These are phyloP conservation scores for Clonostachys rhizophaga DNA, from an alignment of 2,329 filamentous ascomycete species.

Conservation along the genomic window DNA sequence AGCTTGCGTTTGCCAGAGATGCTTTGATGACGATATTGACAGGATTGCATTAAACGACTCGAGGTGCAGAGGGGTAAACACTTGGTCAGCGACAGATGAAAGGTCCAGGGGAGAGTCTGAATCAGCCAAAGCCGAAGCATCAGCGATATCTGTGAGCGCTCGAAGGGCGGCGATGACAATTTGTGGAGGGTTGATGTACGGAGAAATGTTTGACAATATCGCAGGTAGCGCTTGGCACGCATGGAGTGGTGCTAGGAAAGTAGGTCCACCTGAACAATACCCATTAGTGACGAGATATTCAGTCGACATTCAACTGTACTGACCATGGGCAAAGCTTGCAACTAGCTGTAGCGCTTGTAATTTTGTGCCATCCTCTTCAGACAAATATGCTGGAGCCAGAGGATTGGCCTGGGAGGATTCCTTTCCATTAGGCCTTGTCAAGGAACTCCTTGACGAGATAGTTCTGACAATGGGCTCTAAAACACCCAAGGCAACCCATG, in stretches of 20 bases:
- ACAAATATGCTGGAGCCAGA: slow-evolving; percentile 20
- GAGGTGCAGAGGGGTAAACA: slow-evolving; percentile 62
- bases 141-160: slow-evolving; percentile 66
- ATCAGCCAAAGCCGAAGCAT: slow-evolving; percentile 55
- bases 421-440: slow-evolving; percentile 29
- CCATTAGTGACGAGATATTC: neutral
- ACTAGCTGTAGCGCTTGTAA: slow-evolving; percentile 83
- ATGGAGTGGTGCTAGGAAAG: slow-evolving; percentile 72
- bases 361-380: slow-evolving; percentile 62
- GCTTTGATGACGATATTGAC: slow-evolving; percentile 45
- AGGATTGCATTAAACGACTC: slow-evolving; percentile 63
- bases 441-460: slow-evolving; percentile 27
- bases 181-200: slow-evolving; percentile 56
- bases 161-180: slow-evolving; percentile 71
- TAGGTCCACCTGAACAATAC: slow-evolving; percentile 60
- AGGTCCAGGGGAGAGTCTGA: slow-evolving; percentile 41
- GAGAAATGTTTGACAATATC: slow-evolving; percentile 68
- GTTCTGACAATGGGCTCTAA: slow-evolving; percentile 52
- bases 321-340: slow-evolving; percentile 80
- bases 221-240: slow-evolving; percentile 62
- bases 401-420: slow-evolving; percentile 22
- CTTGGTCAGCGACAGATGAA: slow-evolving; percentile 50
- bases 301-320: slow-evolving; percentile 1
- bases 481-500: slow-evolving; percentile 67
- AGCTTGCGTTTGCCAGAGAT: slow-evolving; percentile 57